These are phyloP conservation scores for Phaeotremella fagi DNA, from an alignment of 768 basidiomycete genomes.

Conservation along the genomic window DNA sequence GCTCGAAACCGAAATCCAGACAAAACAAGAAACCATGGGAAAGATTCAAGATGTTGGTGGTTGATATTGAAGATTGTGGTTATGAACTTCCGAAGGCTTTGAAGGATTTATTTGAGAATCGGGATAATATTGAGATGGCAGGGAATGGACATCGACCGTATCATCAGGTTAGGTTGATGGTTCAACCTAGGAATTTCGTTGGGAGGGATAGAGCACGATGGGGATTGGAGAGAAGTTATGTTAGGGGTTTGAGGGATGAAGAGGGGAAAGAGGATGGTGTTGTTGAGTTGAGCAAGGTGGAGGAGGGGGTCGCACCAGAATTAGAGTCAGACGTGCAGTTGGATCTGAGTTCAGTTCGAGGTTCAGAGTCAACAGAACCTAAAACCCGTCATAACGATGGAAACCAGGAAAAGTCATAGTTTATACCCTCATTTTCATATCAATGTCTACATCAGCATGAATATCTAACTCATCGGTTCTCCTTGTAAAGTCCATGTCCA, in stretches of 20 bases:
- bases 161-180: neutral
- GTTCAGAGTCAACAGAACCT: no score
- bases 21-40: neutral
- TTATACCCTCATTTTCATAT: neutral
- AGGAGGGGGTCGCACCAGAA: neutral
- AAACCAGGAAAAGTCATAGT: neutral
- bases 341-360: no score
- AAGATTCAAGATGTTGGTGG: neutral
- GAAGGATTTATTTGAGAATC: conserved; percentile 6
- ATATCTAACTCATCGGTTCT: neutral
- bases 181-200: neutral
- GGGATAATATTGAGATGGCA: no score
- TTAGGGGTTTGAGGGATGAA: neutral
- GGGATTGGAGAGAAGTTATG: neutral
- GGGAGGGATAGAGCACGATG: neutral
- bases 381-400: neutral
- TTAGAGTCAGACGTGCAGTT: neutral
- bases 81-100: neutral
- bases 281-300: neutral
- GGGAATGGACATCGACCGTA: neutral
- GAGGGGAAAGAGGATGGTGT: no score
- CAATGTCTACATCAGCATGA: neutral
- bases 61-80: neutral
- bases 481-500: neutral
- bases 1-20: no score